Evolutionary conservation across 768 basidiomycete genomes (phyloP).

Genomic region (Melanogaster broomeanus): DNA sequence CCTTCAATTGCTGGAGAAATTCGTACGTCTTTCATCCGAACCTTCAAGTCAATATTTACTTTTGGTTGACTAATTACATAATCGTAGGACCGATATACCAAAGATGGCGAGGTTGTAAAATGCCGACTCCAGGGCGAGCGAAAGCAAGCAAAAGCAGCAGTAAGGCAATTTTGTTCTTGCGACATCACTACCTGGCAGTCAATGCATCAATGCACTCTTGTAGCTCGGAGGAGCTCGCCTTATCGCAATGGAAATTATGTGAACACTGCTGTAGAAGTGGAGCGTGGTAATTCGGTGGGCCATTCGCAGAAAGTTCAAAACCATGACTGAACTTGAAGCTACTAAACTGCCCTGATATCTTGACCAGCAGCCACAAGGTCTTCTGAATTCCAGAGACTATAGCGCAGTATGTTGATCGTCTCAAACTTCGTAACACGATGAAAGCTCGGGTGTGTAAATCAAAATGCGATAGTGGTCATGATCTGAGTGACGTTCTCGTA

Average conservation of each 20-base stretch:
- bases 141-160: neutral
- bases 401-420: neutral
- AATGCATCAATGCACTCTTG: neutral
- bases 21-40: neutral
- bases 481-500: neutral
- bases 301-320: neutral
- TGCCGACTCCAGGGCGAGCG: neutral
- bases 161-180: neutral
- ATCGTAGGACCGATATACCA: neutral
- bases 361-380: neutral
- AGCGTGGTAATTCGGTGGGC: neutral
- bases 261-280: neutral
- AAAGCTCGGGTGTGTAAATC: neutral
- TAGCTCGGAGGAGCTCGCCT: neutral
- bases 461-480: neutral
- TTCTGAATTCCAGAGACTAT: neutral
- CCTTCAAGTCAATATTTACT: neutral
- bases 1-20: neutral
- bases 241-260: neutral
- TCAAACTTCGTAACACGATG: neutral
- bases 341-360: neutral
- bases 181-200: neutral
- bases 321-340: neutral
- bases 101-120: neutral
- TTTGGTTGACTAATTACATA: neutral